Percentiles rank a stretch among this genome's conserved stretches.
Evolutionary conservation across 192 early-diverging fungal species (phyloP).

Genomic region (Podila verticillata): DNA sequence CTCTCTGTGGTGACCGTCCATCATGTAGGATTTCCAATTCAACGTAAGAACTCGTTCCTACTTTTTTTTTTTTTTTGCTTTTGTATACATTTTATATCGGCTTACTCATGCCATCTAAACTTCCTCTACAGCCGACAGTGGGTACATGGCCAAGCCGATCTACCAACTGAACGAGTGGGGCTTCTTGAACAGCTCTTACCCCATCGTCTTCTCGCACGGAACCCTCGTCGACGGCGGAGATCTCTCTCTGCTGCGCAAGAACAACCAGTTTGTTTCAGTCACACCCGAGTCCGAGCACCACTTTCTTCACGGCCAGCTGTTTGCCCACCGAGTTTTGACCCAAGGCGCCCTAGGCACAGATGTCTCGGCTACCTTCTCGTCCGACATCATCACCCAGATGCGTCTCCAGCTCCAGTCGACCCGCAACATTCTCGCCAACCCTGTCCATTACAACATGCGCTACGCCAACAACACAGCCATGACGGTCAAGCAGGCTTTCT

Average conservation of each 20-base stretch:
- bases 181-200: not conserved
- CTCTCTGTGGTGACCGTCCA: no score
- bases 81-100: no score
- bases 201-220: conserved; percentile 7
- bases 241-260: not conserved
- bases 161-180: conserved; percentile 8
- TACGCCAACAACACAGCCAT: conserved; percentile 8
- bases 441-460: not conserved
- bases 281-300: conserved; percentile 13
- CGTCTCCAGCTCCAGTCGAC: conserved; percentile 10
- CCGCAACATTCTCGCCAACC: not conserved
- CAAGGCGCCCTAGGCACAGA: not conserved
- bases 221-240: not conserved
- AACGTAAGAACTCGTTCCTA: no score
- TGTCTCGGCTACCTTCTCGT: conserved; percentile 4
- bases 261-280: conserved; percentile 1
- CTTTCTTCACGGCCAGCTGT: not conserved
- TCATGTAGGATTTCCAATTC: no score
- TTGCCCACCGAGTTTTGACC: not conserved
- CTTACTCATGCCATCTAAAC: no score
- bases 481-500: conserved; percentile 7
- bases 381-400: conserved; percentile 9
- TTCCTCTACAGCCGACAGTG: not conserved
- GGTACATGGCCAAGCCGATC: not conserved
- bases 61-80: not conserved